A percentile compares a stretch with the other conserved stretches of the same genome.
Conservation (phyloP, 352 stramenopile species). For the Phytophthora cajani region DNA sequence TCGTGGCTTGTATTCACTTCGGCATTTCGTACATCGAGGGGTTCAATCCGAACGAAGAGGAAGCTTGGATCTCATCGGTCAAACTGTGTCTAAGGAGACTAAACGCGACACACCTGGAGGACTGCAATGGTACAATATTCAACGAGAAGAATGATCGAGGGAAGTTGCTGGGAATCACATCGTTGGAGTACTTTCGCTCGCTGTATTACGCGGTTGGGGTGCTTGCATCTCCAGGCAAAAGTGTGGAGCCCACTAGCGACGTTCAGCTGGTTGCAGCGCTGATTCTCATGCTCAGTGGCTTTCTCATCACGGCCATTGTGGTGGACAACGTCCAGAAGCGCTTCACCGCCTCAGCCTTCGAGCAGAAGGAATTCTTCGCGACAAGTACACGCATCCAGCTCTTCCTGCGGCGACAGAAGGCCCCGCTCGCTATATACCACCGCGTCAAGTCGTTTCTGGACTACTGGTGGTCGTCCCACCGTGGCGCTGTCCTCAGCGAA, state of each 20-base stretch:
- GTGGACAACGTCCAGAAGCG: conserved; percentile 60
- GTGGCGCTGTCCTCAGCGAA: conserved; percentile 52
- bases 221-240: conserved; percentile 45
- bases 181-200: conserved; percentile 42
- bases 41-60: conserved; percentile 29
- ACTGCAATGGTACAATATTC: conserved; percentile 10
- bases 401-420: conserved; percentile 57
- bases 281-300: conserved; percentile 49
- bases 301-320: conserved; percentile 46
- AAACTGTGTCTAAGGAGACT: conserved; percentile 25
- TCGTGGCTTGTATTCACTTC: conserved; percentile 50
- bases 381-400: conserved; percentile 54
- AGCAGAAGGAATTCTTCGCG: conserved; percentile 63
- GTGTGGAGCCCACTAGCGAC: conserved; percentile 46
- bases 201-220: conserved; percentile 49
- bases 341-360: conserved; percentile 52
- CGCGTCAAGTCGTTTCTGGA: conserved; percentile 64
- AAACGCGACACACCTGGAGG: conserved; percentile 19
- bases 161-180: conserved; percentile 12
- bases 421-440: conserved; percentile 47
- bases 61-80: conserved; percentile 34
- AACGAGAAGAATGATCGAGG: conserved; percentile 13
- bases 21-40: conserved; percentile 40
- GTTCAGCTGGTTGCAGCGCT: conserved; percentile 41
- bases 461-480: conserved; percentile 68